Conservation (phyloP, 345 rosid genomes). For the Viola odorata region DNA sequence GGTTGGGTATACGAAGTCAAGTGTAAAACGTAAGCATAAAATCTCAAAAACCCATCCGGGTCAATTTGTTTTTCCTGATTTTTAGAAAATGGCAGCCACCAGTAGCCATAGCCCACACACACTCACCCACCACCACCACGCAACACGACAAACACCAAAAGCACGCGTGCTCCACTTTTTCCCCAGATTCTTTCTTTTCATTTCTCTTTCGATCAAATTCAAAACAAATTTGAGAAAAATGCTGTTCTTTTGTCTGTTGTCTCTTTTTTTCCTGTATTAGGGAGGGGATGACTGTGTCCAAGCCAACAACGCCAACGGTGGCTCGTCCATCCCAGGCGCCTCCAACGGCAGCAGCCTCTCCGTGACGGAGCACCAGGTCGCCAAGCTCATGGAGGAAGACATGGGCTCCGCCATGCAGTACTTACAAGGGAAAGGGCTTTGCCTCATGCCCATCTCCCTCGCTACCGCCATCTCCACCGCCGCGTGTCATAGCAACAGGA, state of each 20-base stretch:
- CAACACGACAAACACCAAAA: constrained; percentile 42
- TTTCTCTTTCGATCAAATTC: neutral
- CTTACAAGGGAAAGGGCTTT: constrained; percentile 91
- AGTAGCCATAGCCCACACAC: neutral
- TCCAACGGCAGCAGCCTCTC: constrained; percentile 40
- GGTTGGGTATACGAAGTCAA: neutral
- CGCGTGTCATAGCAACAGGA: constrained; percentile 33
- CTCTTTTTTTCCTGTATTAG: constrained; percentile 3
- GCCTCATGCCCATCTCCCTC: constrained; percentile 93
- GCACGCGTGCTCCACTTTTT: constrained; percentile 72
- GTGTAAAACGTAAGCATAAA: constrained; percentile 4
- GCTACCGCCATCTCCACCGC: constrained; percentile 88
- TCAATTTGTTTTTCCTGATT: neutral
- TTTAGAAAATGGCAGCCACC: too few relatives aligned
- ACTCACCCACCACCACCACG: constrained; percentile 27
- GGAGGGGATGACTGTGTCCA: constrained; percentile 51
- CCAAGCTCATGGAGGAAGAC: constrained; percentile 92
- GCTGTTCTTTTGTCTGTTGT: neutral
- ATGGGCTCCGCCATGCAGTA: constrained; percentile 99
- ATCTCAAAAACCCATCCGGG: neutral
- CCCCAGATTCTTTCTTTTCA: constrained; percentile 41
- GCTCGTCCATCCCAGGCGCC: constrained; percentile 17
- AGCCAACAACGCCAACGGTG: constrained; percentile 29
- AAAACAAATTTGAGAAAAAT: neutral
- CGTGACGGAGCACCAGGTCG: constrained; percentile 82